Base-by-base conservation (phyloP, 1,139 yeast genomes). In the Kurtzmaniella quercitrusa region DNA sequence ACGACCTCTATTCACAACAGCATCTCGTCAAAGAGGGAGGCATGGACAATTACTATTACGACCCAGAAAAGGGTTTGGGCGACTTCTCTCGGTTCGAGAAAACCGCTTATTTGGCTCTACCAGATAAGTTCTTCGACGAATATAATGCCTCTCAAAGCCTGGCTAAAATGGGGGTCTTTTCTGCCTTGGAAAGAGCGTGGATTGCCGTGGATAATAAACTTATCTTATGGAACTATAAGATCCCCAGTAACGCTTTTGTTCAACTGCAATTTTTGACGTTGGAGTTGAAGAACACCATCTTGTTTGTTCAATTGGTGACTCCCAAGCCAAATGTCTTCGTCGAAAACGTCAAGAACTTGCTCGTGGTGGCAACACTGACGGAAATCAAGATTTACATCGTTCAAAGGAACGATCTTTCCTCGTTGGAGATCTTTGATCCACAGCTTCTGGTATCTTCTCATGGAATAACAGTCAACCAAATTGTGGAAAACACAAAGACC, bases 171-270 rank as follows among this genome's bases (percentile, higher is more conserved):
- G 98, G 98, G 8, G 66, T 91, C 41, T 84, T 93, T 53, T 80
- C 93, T 0, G 91, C 85, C 47, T 77, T 93, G 37, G 81, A 82
- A 49, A 78, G 96, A 48, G 82, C 93, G 8, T 93, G 98, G 98
- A 77, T 91, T 40, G 81, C 88, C 2, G 81, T 85, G 36, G 98
- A 90, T 60, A 85, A 85, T 57, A 82, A 85, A 55, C 71, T 94
- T 55, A 79, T 86, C 34, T 74, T 94, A 34, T 93, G 98, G 98
- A 83, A 85, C 58, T 84, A 80, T 58, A 70, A 68, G 48, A 80
- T 81, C 41, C 77, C 83, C 2, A 79, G 76, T 47, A 68, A 74
- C 3, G 70, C 76, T 9, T 71, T 71, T 51, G 70, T 70, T 51
- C 65, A 53, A 66, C 62, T 85, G 11, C 94, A 86, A 50, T 86